phyloP scores from a whole-genome alignment of 1,284 basidiomycete genomes.

The Apiotrichum veenhuisii region DNA sequence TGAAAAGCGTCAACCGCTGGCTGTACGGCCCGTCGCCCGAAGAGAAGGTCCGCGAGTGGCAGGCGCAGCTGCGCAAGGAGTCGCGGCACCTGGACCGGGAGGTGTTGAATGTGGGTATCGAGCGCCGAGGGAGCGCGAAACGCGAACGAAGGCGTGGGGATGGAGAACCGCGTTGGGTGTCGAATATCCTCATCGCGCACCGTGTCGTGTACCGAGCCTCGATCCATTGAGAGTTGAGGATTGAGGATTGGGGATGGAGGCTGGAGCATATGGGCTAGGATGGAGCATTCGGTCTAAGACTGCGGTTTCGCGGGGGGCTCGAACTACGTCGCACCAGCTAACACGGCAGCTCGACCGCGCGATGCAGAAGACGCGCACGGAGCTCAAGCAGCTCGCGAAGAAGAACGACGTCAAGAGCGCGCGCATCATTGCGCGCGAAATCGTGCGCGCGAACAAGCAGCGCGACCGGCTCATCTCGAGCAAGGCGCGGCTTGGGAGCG shows the following conservation, averaged over 20 bases:
- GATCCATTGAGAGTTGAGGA: no score
- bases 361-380: constrained; percentile 71
- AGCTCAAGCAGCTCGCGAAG: constrained; percentile 83
- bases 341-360: constrained; percentile 69
- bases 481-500: constrained; percentile 89
- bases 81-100: constrained; percentile 80
- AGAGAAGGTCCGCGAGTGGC: constrained; percentile 85
- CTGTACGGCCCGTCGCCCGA: constrained; percentile 92
- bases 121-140: not conserved
- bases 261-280: no score
- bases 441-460: constrained; percentile 93
- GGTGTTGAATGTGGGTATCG: constrained; percentile 75
- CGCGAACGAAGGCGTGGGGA: not conserved
- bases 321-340: not conserved
- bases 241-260: no score
- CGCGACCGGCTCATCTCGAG: constrained; percentile 85
- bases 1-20: constrained; percentile 56
- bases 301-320: constrained; percentile 8
- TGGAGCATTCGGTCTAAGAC: no score
- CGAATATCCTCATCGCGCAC: no score
- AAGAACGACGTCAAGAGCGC: constrained; percentile 93
- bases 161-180: no score
- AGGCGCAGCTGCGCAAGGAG: constrained; percentile 73
- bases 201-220: no score
- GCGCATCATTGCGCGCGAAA: constrained; percentile 82